phyloP scores from a whole-genome alignment of 352 stramenopile species.

The Hyphochytrium catenoides region DNA sequence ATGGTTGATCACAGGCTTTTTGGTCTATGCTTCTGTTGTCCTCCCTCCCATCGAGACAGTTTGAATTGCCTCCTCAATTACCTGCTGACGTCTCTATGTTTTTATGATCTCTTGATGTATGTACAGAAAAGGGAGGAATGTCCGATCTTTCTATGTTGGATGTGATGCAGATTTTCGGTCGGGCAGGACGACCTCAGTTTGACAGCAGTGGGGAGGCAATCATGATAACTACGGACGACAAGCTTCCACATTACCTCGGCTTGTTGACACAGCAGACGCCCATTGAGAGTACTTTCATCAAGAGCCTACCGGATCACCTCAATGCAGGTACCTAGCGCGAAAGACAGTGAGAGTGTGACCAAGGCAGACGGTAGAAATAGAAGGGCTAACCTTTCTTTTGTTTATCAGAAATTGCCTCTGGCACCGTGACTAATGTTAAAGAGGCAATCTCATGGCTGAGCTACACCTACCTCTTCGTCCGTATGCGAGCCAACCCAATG shows the following conservation, averaged over 20 bases:
- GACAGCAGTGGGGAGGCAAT: conserved; percentile 94
- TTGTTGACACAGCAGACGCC: conserved; percentile 83
- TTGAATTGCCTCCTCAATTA: too few relatives aligned
- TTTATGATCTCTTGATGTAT: too few relatives aligned
- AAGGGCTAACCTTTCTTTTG: too few relatives aligned
- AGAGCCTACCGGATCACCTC: conserved; percentile 92
- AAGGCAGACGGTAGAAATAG: too few relatives aligned
- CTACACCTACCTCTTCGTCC: conserved; percentile 97
- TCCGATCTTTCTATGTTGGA: conserved; percentile 95
- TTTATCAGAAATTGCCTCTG: conserved; percentile 96
- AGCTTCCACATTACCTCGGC: conserved; percentile 78
- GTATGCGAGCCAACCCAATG: conserved; percentile 94
- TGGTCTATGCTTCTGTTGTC: too few relatives aligned
- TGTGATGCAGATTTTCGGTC: conserved; percentile 99
- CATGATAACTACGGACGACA: conserved; percentile 89
- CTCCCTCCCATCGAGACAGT: too few relatives aligned
- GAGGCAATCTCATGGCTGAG: conserved; percentile 90
- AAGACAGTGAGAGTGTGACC: too few relatives aligned
- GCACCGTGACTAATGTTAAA: conserved; percentile 89
- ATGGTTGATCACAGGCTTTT: too few relatives aligned
- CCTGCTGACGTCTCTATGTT: too few relatives aligned
- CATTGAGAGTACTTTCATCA: conserved; percentile 95
- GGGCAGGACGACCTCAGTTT: conserved; percentile 94
- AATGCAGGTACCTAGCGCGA: too few relatives aligned
- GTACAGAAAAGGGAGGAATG: conserved; percentile 93